Evolutionary conservation across 2,329 filamentous ascomycete species (phyloP), one percentile per base, ranked within the genome.

Genomic region (Aspergillus hortae): DNA sequence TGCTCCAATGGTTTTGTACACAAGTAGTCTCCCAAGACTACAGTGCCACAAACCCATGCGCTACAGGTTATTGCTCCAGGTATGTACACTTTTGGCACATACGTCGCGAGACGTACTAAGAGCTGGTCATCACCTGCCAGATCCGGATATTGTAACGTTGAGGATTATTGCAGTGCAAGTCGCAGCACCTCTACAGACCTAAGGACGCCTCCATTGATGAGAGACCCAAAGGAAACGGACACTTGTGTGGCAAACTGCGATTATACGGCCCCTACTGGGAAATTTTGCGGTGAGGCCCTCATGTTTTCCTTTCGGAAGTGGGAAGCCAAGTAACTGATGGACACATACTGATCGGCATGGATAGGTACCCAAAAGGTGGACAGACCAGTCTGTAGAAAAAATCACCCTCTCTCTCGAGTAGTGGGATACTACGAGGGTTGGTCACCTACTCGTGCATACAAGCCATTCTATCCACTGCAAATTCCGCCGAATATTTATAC

Each of bases 361-460:
- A 32, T 19, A 45, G 44, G 44, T 3, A 45, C 10, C 12, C 48
- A 55, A 27, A 48, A 36, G 14, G 46, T 52, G 7, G 25, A 44
- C 17, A 27, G 30, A 15, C 53, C 53, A 7, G 43, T 19, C 9
- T 52, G 49, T 41, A 10, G 9, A 2, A 41, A 19, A 4, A 17
- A 27, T n/a, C 15, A 14, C 7, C 30, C 17, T 14, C 30, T 49
- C 41, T 2, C 21, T 9, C 41, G 44, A 53, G 45, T 56, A 51
- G 17, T 73, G 15, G 71, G 70, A 1, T 74, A 73, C 49, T 74
- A 73, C 52, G 67, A 73, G 52, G 40, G 53, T 4, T 74, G 67
- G 67, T 52, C 55, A 1, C 43, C 35, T 6, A 57, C 52, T 0
- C 47, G 63, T 2, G 7, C 36, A 5, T 71, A 68, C 47, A 48